Conservation (phyloP, 192 early-diverging fungal genomes). For the Cetraspora pellucida region DNA sequence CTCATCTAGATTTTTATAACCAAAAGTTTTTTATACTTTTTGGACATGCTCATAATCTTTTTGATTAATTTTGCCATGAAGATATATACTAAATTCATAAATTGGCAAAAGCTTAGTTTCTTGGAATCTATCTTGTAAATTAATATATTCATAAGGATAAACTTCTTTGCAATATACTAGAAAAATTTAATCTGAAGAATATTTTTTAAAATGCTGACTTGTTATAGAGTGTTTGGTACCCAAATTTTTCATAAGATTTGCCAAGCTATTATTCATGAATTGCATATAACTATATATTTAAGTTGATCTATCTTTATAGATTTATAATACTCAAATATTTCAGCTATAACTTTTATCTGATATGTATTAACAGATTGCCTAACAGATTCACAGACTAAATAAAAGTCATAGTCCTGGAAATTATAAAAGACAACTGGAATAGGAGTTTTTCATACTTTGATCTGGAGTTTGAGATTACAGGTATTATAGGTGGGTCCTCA, state of each 20-base stretch:
- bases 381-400: not conserved
- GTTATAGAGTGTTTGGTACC: not conserved
- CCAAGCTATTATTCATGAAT: not conserved
- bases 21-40: not conserved
- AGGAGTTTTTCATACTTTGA: no score
- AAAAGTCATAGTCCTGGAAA: no score
- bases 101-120: not conserved
- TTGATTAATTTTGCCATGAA: not conserved
- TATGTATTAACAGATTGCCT: not conserved
- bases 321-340: no score
- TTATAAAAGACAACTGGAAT: no score
- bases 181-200: no score
- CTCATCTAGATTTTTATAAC: not conserved
- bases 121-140: conserved; percentile 2
- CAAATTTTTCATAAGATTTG: not conserved
- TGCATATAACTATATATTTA: not conserved
- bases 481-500: no score
- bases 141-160: conserved; percentile 4
- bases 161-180: not conserved
- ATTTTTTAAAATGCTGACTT: not conserved
- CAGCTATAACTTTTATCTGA: not conserved
- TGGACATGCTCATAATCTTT: conserved; percentile 3
- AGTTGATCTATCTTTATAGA: not conserved
- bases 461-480: no score
- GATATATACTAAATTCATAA: not conserved